Conservation (phyloP, 225 moss, liverwort and hornwort genomes). For the Rhytidiadelphus loreus region DNA sequence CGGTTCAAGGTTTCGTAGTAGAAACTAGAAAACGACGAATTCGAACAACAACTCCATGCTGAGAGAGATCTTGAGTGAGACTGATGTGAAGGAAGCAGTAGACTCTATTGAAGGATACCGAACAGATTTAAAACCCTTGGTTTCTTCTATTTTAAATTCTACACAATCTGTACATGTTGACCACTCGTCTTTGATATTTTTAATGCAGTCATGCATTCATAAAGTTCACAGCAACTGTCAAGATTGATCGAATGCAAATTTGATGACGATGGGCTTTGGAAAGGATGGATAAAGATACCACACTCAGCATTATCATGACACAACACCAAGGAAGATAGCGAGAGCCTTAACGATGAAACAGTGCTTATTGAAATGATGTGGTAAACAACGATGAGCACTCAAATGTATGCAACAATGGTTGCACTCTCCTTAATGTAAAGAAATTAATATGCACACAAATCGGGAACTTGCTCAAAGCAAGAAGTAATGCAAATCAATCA, state of each 20-base stretch:
- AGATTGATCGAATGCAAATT: not conserved
- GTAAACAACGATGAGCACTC: not conserved
- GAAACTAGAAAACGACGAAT: not conserved
- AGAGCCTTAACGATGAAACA: not conserved
- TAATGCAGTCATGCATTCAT: not conserved
- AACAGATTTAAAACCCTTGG: not conserved
- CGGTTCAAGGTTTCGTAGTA: not conserved
- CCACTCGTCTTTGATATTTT: not conserved
- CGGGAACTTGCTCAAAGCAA: not conserved
- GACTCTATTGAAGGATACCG: not conserved
- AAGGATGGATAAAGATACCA: not conserved
- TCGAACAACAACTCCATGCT: too few species aligned
- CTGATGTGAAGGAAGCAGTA: not conserved
- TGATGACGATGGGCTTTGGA: not conserved
- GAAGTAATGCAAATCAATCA: constrained; percentile 12
- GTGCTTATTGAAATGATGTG: not conserved
- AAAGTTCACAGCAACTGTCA: not conserved
- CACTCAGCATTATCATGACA: not conserved
- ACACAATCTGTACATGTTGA: not conserved
- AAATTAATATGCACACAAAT: not conserved
- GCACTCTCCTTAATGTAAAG: not conserved
- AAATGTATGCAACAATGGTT: constrained; percentile 4
- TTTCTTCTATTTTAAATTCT: not conserved
- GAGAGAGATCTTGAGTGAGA: not conserved
- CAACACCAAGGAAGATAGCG: not conserved